Conservation (phyloP, 2,329 filamentous ascomycete species). For the Diaporthe ilicicola region DNA sequence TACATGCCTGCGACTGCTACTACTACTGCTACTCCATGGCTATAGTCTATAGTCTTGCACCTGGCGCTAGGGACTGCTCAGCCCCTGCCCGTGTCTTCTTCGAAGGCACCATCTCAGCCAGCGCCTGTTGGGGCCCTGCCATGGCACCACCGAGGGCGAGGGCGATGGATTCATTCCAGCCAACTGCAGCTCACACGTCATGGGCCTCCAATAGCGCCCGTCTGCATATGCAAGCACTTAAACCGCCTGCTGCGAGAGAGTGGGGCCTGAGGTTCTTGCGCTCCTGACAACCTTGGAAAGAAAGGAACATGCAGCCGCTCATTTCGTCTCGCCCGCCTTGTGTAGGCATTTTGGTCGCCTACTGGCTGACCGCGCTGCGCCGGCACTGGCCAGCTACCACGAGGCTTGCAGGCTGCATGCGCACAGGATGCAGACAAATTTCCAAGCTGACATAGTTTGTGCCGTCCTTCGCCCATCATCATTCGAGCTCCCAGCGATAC, state of each 20-base stretch:
- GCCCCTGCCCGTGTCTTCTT: not conserved
- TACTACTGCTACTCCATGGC: not conserved
- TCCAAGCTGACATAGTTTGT: not conserved
- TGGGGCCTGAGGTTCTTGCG: not conserved
- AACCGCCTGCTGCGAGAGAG: conserved; percentile 24
- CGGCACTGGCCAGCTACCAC: not conserved
- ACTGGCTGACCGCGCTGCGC: not conserved
- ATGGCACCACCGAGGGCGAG: not conserved
- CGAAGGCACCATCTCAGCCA: not conserved
- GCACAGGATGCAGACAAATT: not conserved
- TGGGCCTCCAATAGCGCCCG: conserved; percentile 21
- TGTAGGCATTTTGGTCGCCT: conserved; percentile 7
- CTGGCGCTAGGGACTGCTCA: conserved; percentile 16
- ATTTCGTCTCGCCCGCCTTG: conserved; percentile 30
- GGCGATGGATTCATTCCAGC: conserved; percentile 22
- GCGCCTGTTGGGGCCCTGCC: not conserved
- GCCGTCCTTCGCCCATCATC: not conserved
- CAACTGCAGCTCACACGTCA: conserved; percentile 32
- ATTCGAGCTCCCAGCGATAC: not conserved
- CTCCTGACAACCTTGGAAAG: not conserved
- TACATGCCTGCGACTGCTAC: not conserved
- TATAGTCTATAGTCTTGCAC: not conserved
- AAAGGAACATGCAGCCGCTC: conserved; percentile 31
- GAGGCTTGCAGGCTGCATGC: conserved; percentile 21
- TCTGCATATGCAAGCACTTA: conserved; percentile 35